Percentiles rank a stretch among this genome's conserved stretches.
Conservation (phyloP, 305 asterid genomes). For the Fraxinus angustifolia region DNA sequence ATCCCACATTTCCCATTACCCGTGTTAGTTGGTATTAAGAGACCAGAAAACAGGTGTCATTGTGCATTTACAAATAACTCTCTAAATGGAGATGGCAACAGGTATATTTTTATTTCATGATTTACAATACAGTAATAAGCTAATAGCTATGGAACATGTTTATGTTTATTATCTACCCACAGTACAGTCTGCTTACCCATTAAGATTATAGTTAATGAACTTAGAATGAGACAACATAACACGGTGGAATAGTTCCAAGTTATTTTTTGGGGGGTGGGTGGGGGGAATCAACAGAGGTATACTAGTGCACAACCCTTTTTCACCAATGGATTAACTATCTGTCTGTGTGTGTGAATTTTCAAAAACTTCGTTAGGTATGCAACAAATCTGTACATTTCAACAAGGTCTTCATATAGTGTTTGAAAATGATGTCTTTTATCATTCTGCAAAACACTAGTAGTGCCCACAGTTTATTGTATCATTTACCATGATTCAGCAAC, state of each 20-base stretch:
- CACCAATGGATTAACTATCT: neutral
- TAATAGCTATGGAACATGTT: neutral
- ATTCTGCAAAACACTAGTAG: neutral
- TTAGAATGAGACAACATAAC: neutral
- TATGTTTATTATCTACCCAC: neutral
- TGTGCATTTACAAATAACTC: neutral
- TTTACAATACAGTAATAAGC: neutral
- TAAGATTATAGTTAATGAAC: neutral
- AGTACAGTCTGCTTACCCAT: neutral
- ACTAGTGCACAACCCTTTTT: neutral
- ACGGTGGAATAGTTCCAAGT: neutral
- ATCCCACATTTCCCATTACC: neutral
- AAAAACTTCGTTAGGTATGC: neutral
- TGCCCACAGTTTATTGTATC: neutral
- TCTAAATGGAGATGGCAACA: neutral
- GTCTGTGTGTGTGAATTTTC: neutral
- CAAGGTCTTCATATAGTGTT: neutral
- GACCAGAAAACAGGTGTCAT: neutral
- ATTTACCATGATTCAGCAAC: slow-evolving; percentile 22
- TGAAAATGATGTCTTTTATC: neutral
- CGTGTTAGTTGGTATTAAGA: neutral
- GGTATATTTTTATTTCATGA: neutral
- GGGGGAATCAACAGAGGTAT: neutral
- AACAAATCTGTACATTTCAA: neutral
- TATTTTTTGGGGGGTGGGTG: neutral